phyloP scores from a whole-genome alignment of 192 early-diverging fungal species.

The Rhizoclosmatium globosum region DNA sequence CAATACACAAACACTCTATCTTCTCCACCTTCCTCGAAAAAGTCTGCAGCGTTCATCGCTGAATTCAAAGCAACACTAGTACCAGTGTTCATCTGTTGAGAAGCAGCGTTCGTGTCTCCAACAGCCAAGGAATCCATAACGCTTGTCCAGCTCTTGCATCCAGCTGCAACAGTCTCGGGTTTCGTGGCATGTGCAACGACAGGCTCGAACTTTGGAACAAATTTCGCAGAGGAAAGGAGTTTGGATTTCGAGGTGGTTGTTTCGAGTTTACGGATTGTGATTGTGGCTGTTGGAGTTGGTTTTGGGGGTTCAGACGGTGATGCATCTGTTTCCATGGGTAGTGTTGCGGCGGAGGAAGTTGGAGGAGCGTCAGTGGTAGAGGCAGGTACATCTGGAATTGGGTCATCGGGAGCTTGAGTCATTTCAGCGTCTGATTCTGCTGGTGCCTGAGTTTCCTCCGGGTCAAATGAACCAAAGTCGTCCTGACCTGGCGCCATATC shows the following conservation, averaged over 20 bases:
- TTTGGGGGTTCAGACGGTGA: background rate
- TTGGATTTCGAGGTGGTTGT: background rate
- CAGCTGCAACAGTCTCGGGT: slow-evolving; percentile 39
- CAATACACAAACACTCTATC: slow-evolving; percentile 78
- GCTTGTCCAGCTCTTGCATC: slow-evolving; percentile 47
- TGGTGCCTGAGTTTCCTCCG: slow-evolving; percentile 6
- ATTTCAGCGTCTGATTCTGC: background rate
- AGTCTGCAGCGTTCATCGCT: background rate
- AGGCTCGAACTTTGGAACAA: slow-evolving; percentile 35
- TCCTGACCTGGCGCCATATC: background rate
- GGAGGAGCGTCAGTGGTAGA: background rate
- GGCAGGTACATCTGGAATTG: background rate
- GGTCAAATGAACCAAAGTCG: background rate
- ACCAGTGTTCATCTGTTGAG: background rate
- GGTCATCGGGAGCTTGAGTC: background rate
- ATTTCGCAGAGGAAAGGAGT: slow-evolving; percentile 8
- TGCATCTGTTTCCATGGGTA: background rate
- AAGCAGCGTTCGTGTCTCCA: slow-evolving; percentile 10
- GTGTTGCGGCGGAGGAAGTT: background rate
- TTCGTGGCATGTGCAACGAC: background rate
- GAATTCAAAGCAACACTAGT: slow-evolving; percentile 21
- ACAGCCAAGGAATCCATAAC: slow-evolving; percentile 46
- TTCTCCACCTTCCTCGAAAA: slow-evolving; percentile 58
- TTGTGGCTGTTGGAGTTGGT: background rate
- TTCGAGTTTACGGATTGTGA: slow-evolving; percentile 23